Conservation (phyloP, 768 basidiomycete genomes). For the Rickenella mellea region DNA sequence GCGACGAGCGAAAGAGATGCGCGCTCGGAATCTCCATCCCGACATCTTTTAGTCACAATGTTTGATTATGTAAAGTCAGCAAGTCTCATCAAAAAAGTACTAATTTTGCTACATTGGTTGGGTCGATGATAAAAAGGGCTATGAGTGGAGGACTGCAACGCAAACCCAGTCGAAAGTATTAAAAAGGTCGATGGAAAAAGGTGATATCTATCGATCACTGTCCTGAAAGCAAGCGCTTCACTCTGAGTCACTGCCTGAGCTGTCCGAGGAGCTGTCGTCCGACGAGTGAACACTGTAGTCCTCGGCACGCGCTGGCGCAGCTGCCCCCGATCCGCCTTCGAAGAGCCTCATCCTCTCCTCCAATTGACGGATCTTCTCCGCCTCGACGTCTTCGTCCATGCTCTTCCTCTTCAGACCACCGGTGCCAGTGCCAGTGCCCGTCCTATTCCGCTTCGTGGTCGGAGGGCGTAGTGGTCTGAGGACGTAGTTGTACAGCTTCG, state of each 20-base stretch:
- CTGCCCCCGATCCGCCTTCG: constrained; percentile 33
- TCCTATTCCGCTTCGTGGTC: constrained; percentile 49
- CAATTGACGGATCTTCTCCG: constrained; percentile 86
- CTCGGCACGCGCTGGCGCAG: constrained; percentile 24
- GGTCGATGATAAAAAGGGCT: neutral
- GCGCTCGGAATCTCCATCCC: neutral
- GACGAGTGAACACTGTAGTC: constrained; percentile 68
- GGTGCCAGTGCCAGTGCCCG: constrained; percentile 75
- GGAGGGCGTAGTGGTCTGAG: constrained; percentile 62
- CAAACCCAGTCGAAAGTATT: neutral
- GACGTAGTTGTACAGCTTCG: constrained; percentile 93
- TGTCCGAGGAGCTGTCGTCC: constrained; percentile 72
- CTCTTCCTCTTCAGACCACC: constrained; percentile 89
- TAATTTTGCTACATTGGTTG: too few relatives aligned
- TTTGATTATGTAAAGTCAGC: too few relatives aligned
- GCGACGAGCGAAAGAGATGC: neutral
- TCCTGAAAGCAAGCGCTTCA: too few relatives aligned
- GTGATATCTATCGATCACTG: neutral
- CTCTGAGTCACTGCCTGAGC: constrained; percentile 79
- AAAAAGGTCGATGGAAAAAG: neutral
- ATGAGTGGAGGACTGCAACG: neutral
- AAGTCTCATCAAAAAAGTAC: too few relatives aligned
- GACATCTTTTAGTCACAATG: neutral
- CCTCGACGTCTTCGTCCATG: constrained; percentile 95
- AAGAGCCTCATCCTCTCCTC: constrained; percentile 85